Conservation (phyloP, 768 basidiomycete genomes). For the Auriscalpium orientale region DNA sequence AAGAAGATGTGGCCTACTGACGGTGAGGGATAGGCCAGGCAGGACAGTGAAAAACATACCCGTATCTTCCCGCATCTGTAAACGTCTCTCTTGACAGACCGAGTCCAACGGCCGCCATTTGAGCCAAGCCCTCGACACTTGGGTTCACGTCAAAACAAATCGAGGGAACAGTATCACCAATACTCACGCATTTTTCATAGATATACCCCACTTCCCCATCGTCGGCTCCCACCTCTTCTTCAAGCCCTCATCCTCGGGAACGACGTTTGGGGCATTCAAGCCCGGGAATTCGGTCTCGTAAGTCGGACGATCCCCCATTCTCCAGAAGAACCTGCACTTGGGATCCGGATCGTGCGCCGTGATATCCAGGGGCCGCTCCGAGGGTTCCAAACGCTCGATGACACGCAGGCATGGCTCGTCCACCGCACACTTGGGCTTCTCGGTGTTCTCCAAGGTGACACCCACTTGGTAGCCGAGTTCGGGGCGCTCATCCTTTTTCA, state of each 20-base stretch:
- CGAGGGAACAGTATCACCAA: not conserved
- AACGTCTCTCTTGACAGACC: constrained; percentile 66
- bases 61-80: constrained; percentile 75
- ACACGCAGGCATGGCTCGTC: constrained; percentile 77
- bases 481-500: constrained; percentile 75
- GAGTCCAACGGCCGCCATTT: constrained; percentile 83
- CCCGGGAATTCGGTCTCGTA: constrained; percentile 73
- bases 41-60: constrained; percentile 36
- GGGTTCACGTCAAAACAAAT: constrained; percentile 5
- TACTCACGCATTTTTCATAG: constrained; percentile 85
- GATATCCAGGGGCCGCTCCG: constrained; percentile 82
- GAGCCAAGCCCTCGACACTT: constrained; percentile 80
- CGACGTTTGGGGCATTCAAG: constrained; percentile 75
- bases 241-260: constrained; percentile 56
- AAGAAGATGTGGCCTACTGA: constrained; percentile 68
- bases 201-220: constrained; percentile 82
- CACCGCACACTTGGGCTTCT: constrained; percentile 81
- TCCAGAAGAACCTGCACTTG: constrained; percentile 93
- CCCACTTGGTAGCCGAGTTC: constrained; percentile 90
- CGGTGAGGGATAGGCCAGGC: not conserved
- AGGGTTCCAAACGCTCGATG: constrained; percentile 67
- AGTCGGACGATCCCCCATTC: constrained; percentile 66
- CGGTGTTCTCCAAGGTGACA: constrained; percentile 93
- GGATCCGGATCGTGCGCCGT: constrained; percentile 78
- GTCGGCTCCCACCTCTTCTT: constrained; percentile 56